Evolutionary conservation across 164 flowering plant species (phyloP), one percentile per base, ranked within the genome.

Genomic region (Annona squamosa): DNA sequence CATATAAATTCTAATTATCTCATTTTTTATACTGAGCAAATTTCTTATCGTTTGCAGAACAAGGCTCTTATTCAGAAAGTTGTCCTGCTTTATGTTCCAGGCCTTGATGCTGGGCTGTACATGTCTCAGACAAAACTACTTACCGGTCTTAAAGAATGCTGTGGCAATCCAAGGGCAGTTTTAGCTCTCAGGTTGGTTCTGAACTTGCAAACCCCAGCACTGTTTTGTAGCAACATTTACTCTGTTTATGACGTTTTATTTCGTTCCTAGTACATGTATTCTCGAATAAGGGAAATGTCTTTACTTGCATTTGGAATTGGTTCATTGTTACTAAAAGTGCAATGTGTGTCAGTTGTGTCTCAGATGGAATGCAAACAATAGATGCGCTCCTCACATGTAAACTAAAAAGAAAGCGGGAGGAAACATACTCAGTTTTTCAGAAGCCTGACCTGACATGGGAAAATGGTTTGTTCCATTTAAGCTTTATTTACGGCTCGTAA

Each of bases 21-120:
- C 37, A 26, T 26, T 52, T 52, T 2, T 52, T 52, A 69, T 5
- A 68, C 77, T 68, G 43, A 75, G 48, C 7, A 18, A 52, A 3
- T 42, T 62, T 75, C 26, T 63, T 62, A 43, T 80, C 45, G 69
- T 72, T 19, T 91, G 96, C 98, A 96, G 98, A 93, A 96, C 86
- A 96, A 91, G 79, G 97, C 97, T 69, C 83, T 96, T 74, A 96
- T 96, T 72, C 90, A 87, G 47, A 96, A 96, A 83, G 98, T 96
- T 80, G 97, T 89, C 61, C 84, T 93, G 86, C 87, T 93, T 66
- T 96, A 93, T 82, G 77, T 93, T 74, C 99, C 99, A 67, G 99
- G 99, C 74, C 91, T 96, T 80, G 97, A 96, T 86, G 97, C 99
- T 6, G 91, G 91, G 69, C 76, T 93, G 74, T 96, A 90, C 83